Base-by-base conservation (phyloP, 1,139 yeast species). In the Williopsis jadinii region DNA sequence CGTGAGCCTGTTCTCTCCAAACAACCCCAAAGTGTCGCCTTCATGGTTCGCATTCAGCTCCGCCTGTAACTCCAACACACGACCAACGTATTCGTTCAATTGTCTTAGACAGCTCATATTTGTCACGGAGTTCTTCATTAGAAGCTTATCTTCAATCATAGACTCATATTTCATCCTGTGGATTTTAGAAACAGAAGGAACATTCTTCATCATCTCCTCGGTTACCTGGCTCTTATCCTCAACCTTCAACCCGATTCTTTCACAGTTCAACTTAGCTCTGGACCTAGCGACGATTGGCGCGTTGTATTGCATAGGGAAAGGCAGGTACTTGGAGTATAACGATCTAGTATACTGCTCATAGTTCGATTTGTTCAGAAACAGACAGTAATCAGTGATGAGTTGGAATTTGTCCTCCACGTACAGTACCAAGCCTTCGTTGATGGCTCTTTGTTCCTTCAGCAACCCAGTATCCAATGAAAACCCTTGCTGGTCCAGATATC, bases 281-380 rank as follows among this genome's bases (percentile, higher is more conserved):
- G 54, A 41, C 52, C 75, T 68, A 46, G 75, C 71, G 37, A 68
- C 67, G 43, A 82, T 56, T 0, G 95, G 88, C 34, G 84, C 80
- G 47, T 79, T 80, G 60, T 85, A 86, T 75, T 86, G 90, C 81
- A 85, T 77, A 6, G 95, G 95, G 62, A 86, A 86, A 3, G 92
- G 86, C 30, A 85, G 64, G 47, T 78, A 69, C 4, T 64, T 52
- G 31, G 75, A 67, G 56, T 83, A 80, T 27, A 75, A 59, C 36
- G 80, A 79, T 42, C 94, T 67, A 2, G 90, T 77, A 44, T 72
- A 77, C 12, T 66, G 57, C 50, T 80, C 88, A 59, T 83, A 86
- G 60, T 85, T 85, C 29, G 63, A 65, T 29, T 72, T 67, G 49
- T 80, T 74, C 38, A 82, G 64, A 54, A 74, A 86, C 34, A 80